Percentiles rank a stretch among this genome's conserved stretches.
These are phyloP conservation scores for Onygenales sp. DNA, from an alignment of 2,329 filamentous ascomycete genomes.

Conservation along the genomic window DNA sequence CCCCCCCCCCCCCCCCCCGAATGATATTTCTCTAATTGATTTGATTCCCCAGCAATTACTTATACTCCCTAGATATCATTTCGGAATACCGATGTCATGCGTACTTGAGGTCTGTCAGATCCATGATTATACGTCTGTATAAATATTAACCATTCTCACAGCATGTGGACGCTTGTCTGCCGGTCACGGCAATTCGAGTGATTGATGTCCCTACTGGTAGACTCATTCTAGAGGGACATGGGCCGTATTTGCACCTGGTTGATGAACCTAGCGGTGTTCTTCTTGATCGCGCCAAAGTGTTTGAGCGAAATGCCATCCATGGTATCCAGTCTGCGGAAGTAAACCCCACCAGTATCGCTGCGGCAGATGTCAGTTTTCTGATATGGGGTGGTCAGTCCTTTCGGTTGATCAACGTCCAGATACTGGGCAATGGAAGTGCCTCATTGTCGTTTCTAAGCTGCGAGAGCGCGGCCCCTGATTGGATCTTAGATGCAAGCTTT, in stretches of 20 bases:
- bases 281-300: conserved; percentile 21
- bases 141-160: conserved; percentile 11
- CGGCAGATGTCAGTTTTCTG: conserved; percentile 29
- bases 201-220: conserved; percentile 17
- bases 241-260: conserved; percentile 25
- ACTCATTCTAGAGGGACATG: conserved; percentile 31
- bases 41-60: background rate
- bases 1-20: background rate
- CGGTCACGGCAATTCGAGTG: conserved; percentile 31
- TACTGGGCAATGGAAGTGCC: conserved; percentile 3
- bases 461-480: conserved; percentile 53
- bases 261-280: conserved; percentile 23
- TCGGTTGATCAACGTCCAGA: conserved; percentile 26
- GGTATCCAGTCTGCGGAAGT: conserved; percentile 22
- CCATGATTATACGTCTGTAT: background rate
- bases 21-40: background rate
- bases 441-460: conserved; percentile 22
- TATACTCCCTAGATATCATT: background rate
- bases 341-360: conserved; percentile 10
- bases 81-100: conserved; percentile 11
- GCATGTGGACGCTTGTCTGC: conserved; percentile 34
- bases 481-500: conserved; percentile 62
- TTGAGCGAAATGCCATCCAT: conserved; percentile 30
- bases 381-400: conserved; percentile 63
- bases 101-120: conserved; percentile 9